These are phyloP conservation scores for Ilyonectria robusta DNA, from an alignment of 2,329 filamentous ascomycete species.

Conservation along the genomic window DNA sequence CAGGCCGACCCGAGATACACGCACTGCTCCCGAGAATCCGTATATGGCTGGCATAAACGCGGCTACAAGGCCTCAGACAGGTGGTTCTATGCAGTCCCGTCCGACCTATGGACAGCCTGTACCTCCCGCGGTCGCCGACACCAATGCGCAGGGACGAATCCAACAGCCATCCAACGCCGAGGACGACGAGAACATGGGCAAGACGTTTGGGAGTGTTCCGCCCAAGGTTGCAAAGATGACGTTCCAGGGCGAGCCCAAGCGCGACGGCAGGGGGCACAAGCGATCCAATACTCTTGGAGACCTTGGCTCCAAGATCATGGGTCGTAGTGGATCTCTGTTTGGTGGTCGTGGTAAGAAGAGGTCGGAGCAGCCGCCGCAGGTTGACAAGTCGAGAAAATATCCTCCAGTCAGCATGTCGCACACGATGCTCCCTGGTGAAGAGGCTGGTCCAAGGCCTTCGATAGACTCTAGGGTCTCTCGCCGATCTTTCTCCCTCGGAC, in stretches of 20 bases:
- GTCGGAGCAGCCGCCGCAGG: slow-evolving; percentile 57
- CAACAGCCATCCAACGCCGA: slow-evolving; percentile 77
- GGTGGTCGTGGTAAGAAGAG: slow-evolving; percentile 72
- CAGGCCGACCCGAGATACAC: slow-evolving; percentile 51
- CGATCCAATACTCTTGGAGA: slow-evolving; percentile 83
- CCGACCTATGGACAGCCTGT: slow-evolving; percentile 86
- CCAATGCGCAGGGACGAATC: slow-evolving; percentile 90
- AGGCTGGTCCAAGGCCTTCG: slow-evolving; percentile 68
- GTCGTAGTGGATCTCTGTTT: slow-evolving; percentile 86
- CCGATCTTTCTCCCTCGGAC: slow-evolving; percentile 78
- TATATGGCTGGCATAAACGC: slow-evolving; percentile 61
- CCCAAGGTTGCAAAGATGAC: slow-evolving; percentile 72
- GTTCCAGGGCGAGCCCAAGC: slow-evolving; percentile 67
- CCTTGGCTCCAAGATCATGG: slow-evolving; percentile 87
- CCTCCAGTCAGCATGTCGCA: slow-evolving; percentile 94
- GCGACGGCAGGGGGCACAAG: slow-evolving; percentile 72
- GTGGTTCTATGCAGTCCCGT: slow-evolving; percentile 83
- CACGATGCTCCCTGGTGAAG: slow-evolving; percentile 72
- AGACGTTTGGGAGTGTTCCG: slow-evolving; percentile 72
- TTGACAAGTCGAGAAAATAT: slow-evolving; percentile 79
- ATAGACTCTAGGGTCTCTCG: slow-evolving; percentile 78
- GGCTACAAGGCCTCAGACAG: slow-evolving; percentile 79
- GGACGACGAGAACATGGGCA: slow-evolving; percentile 77
- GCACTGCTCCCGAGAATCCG: slow-evolving; percentile 57
- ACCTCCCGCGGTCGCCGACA: slow-evolving; percentile 87